phyloP scores from a whole-genome alignment of 202 grass and related monocot species.

The Thinopyrum obtusiflorum region DNA sequence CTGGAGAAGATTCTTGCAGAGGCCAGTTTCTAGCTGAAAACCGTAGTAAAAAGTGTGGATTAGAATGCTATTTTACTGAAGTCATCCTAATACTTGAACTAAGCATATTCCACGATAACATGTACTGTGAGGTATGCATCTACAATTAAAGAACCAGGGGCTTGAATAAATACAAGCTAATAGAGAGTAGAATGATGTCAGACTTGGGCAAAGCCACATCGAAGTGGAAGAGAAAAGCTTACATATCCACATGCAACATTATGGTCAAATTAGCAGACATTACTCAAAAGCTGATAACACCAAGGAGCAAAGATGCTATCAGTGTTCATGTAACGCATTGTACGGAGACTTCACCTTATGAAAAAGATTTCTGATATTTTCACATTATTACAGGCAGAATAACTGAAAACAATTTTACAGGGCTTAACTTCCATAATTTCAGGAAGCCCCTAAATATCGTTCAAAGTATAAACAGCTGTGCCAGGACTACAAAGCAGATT shows the following conservation, averaged over 20 bases:
- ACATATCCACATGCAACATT: neutral
- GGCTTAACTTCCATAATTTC: neutral
- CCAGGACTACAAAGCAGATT: neutral
- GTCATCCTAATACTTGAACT: neutral
- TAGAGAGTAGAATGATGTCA: neutral
- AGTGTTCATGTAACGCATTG: neutral
- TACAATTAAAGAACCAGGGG: neutral
- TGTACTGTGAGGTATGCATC: neutral
- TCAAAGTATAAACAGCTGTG: neutral
- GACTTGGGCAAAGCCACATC: neutral
- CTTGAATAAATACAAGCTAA: neutral
- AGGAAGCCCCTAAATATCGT: neutral
- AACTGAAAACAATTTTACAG: neutral
- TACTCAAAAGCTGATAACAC: neutral
- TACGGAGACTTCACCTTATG: neutral
- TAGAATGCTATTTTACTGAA: constrained; percentile 1
- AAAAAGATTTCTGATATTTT: neutral
- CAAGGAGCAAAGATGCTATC: neutral
- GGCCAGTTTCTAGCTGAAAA: constrained; percentile 77
- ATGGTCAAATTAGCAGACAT: neutral
- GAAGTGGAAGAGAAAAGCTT: neutral
- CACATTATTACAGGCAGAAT: neutral
- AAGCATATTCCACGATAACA: neutral
- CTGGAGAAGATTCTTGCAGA: constrained; percentile 94
- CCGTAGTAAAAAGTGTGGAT: neutral